phyloP scores from a whole-genome alignment of 371 early-diverging fungal genomes.

The Circinella minor region DNA sequence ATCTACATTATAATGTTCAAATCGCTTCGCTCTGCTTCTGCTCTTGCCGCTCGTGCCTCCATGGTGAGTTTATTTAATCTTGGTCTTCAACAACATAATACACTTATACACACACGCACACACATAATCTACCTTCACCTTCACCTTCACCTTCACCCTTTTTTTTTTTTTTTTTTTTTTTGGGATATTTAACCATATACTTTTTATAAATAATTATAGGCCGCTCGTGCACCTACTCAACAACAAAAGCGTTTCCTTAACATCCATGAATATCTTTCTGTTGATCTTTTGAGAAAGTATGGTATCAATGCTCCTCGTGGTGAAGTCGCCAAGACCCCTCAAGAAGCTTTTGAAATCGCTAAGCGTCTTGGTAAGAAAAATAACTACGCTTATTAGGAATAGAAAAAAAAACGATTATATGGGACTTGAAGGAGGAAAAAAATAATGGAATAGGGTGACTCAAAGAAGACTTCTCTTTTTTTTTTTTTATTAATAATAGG shows the following conservation, averaged over 20 bases:
- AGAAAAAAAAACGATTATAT: neutral
- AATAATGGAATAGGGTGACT: neutral
- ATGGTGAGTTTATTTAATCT: slow-evolving; percentile 43
- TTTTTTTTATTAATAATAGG: slow-evolving; percentile 38
- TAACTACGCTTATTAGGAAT: neutral
- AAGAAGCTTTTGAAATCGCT: slow-evolving; percentile 90
- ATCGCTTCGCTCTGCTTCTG: slow-evolving; percentile 57
- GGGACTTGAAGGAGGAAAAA: neutral
- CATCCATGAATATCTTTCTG: slow-evolving; percentile 97
- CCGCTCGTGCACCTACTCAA: slow-evolving; percentile 57
- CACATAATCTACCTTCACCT: neutral
- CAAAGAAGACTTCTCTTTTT: neutral
- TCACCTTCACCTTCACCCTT: neutral
- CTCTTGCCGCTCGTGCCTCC: slow-evolving; percentile 54
- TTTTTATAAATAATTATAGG: slow-evolving; percentile 17
- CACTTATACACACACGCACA: too few relatives aligned
- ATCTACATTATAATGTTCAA: slow-evolving; percentile 51
- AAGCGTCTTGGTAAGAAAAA: slow-evolving; percentile 73
- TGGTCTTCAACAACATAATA: too few relatives aligned
- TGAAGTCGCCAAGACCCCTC: slow-evolving; percentile 85
- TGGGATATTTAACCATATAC: too few relatives aligned
- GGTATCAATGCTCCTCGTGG: slow-evolving; percentile 93
- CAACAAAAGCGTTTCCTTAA: slow-evolving; percentile 91
- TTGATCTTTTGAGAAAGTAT: slow-evolving; percentile 88
- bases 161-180: too few relatives aligned